phyloP scores from a whole-genome alignment of 2,329 filamentous ascomycete species.

The Aspergillus spinulosporus region DNA sequence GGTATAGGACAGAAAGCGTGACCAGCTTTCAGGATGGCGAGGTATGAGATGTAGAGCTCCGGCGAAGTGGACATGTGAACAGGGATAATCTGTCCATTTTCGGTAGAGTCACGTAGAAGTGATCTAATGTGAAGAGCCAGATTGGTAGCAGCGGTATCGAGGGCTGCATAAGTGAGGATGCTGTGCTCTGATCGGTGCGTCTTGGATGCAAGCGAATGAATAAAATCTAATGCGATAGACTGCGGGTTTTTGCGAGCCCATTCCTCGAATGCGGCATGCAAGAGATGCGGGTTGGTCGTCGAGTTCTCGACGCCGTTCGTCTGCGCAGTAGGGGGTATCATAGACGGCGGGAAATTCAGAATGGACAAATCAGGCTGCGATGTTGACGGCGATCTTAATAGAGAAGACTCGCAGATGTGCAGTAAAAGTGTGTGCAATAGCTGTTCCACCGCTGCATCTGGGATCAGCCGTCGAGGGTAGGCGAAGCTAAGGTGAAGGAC shows the following conservation, averaged over 20 bases:
- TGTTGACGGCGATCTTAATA: conserved; percentile 7
- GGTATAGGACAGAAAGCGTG: conserved; percentile 42
- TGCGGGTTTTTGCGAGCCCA: conserved; percentile 26
- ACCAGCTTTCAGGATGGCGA: conserved; percentile 40
- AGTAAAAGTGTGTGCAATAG: conserved; percentile 21
- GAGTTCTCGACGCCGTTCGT: conserved; percentile 6
- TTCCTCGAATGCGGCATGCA: conserved; percentile 30
- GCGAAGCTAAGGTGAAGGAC: conserved; percentile 20
- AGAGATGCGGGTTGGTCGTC: conserved; percentile 18
- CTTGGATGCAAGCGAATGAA: conserved; percentile 26
- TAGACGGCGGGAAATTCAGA: conserved; percentile 29
- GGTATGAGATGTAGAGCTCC: conserved; percentile 42
- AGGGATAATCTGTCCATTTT: conserved; percentile 26
- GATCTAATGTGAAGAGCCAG: conserved; percentile 24
- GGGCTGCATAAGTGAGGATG: conserved; percentile 28
- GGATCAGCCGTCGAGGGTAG: conserved; percentile 24
- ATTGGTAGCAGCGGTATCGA: conserved; percentile 26
- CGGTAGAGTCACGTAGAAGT: conserved; percentile 8
- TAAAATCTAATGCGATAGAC: conserved; percentile 30
- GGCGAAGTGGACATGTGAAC: conserved; percentile 35
- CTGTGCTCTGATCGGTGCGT: conserved; percentile 23
- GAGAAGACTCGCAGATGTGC: conserved; percentile 4
- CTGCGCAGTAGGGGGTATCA: conserved; percentile 23
- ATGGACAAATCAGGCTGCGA: conserved; percentile 23
- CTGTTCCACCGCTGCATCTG: conserved; percentile 22